These are phyloP conservation scores for Cyberlindnera meyerae DNA, from an alignment of 805 yeast species.

Conservation along the genomic window DNA sequence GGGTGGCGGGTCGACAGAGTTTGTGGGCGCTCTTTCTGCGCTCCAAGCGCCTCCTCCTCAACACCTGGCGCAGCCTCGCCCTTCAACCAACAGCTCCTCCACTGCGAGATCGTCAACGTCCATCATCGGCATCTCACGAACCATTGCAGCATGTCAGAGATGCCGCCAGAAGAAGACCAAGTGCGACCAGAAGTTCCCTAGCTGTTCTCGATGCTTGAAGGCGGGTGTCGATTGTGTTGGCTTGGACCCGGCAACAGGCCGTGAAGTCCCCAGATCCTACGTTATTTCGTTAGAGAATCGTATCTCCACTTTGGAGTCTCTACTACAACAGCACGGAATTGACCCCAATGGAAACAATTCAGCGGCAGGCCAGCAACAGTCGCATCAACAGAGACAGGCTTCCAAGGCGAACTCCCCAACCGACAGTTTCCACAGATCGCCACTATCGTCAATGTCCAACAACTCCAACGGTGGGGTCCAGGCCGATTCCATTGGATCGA, in stretches of 20 bases:
- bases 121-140: constrained; percentile 46
- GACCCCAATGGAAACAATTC: constrained; percentile 25
- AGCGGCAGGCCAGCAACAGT: not conserved
- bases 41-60: not conserved
- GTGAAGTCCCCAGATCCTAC: constrained; percentile 80
- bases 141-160: constrained; percentile 81
- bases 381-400: not conserved
- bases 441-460: constrained; percentile 6
- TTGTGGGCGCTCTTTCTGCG: constrained; percentile 9
- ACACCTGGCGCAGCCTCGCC: not conserved
- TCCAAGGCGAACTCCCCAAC: constrained; percentile 2
- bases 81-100: not conserved
- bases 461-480: constrained; percentile 5
- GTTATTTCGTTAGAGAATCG: constrained; percentile 67
- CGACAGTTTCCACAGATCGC: constrained; percentile 1
- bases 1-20: constrained; percentile 6
- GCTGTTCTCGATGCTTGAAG: constrained; percentile 50
- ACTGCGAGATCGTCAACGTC: constrained; percentile 16
- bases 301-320: constrained; percentile 49
- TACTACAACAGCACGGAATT: constrained; percentile 40
- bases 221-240: constrained; percentile 76
- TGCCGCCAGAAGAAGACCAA: constrained; percentile 67
- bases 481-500: constrained; percentile 21
- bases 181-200: constrained; percentile 55
- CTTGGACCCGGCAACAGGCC: constrained; percentile 81